Evolutionary conservation across 768 basidiomycete species (phyloP).

Genomic region (Suillus plorans): DNA sequence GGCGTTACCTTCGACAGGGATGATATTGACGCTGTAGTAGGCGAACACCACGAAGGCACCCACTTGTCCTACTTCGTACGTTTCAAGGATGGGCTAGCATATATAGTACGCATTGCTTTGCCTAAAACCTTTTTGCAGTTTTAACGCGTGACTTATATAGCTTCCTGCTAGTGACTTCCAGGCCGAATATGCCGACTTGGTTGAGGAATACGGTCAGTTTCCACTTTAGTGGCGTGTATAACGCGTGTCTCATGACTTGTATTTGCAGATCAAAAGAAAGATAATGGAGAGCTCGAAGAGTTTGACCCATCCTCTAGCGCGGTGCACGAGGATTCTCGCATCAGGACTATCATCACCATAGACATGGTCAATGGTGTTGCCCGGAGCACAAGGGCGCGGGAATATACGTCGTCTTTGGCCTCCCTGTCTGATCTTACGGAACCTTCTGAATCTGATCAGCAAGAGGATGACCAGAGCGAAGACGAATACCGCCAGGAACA

Average conservation of each 20-base stretch:
- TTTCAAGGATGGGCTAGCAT: constrained; percentile 53
- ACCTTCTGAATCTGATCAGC: constrained; percentile 35
- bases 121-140: neutral
- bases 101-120: constrained; percentile 44
- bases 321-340: constrained; percentile 61
- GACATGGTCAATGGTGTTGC: constrained; percentile 8
- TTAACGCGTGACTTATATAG: constrained; percentile 30
- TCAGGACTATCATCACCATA: constrained; percentile 38
- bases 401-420: constrained; percentile 3
- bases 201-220: constrained; percentile 57
- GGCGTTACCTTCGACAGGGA: constrained; percentile 30
- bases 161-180: constrained; percentile 41
- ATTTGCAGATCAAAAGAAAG: constrained; percentile 44
- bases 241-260: constrained; percentile 5
- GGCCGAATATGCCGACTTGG: constrained; percentile 40
- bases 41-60: constrained; percentile 45
- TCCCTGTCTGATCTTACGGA: constrained; percentile 28
- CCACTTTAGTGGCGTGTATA: neutral
- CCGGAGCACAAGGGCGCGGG: constrained; percentile 13
- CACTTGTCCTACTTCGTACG: constrained; percentile 62
- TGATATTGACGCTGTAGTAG: constrained; percentile 51
- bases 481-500: constrained; percentile 11
- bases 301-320: constrained; percentile 61
- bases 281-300: constrained; percentile 37
- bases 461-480: constrained; percentile 20